Evolutionary conservation across 2,329 filamentous ascomycete genomes (phyloP).

Genomic region (Aspergillus ochraceoroseus): DNA sequence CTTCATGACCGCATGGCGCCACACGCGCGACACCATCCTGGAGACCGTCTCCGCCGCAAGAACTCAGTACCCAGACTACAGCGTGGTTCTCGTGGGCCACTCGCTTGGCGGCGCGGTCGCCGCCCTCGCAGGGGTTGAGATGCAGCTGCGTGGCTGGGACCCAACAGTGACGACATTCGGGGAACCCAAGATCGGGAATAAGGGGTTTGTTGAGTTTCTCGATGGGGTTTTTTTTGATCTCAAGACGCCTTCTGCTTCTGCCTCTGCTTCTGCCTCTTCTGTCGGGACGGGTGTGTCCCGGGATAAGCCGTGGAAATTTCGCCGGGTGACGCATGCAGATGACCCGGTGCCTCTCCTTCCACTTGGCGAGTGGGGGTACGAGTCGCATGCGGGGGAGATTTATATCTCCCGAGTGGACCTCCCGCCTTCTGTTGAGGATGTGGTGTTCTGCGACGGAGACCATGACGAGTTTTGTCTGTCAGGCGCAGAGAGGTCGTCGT

Average conservation of each 20-base stretch:
- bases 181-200: slow-evolving; percentile 65
- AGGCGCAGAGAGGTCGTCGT: slow-evolving; percentile 45
- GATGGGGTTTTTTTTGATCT: slow-evolving; percentile 50
- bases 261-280: too few relatives aligned
- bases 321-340: slow-evolving; percentile 75
- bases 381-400: slow-evolving; percentile 79
- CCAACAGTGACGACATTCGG: slow-evolving; percentile 85
- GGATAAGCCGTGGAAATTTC: slow-evolving; percentile 53
- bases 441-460: slow-evolving; percentile 67
- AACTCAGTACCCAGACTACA: slow-evolving; percentile 62
- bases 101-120: slow-evolving; percentile 90
- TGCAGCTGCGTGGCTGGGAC: slow-evolving; percentile 69
- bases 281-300: too few relatives aligned
- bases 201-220: slow-evolving; percentile 51
- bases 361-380: slow-evolving; percentile 80
- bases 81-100: slow-evolving; percentile 77
- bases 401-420: slow-evolving; percentile 70
- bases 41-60: slow-evolving; percentile 59
- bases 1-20: slow-evolving; percentile 79
- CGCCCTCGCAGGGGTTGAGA: slow-evolving; percentile 76
- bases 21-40: slow-evolving; percentile 65
- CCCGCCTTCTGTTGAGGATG: slow-evolving; percentile 62
- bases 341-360: slow-evolving; percentile 89
- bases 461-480: slow-evolving; percentile 68
- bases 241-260: too few relatives aligned